Conservation (phyloP, 768 basidiomycete genomes). For the Lactarius akahatsu region DNA sequence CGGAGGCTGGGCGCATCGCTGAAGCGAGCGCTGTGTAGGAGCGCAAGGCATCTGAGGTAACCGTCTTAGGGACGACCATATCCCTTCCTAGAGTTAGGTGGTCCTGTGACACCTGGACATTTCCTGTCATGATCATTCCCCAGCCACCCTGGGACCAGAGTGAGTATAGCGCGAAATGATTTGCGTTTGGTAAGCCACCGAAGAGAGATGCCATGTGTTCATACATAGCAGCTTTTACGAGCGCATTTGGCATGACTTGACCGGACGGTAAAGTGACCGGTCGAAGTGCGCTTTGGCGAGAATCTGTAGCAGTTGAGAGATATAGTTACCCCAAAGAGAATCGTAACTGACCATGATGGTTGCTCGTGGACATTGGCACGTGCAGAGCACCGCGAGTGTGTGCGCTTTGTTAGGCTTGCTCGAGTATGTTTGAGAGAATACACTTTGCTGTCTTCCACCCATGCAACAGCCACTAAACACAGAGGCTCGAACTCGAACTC, state of each 20-base stretch:
- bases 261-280: conserved; percentile 25
- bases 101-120: conserved; percentile 61
- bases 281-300: conserved; percentile 6
- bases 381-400: conserved; percentile 3
- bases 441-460: neutral
- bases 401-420: conserved; percentile 3
- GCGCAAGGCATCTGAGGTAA: conserved; percentile 44
- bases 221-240: conserved; percentile 79
- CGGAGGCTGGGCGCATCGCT: conserved; percentile 45
- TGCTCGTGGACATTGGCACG: conserved; percentile 17
- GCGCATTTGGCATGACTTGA: conserved; percentile 21
- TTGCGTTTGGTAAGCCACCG: conserved; percentile 70
- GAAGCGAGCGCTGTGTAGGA: conserved; percentile 53
- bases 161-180: conserved; percentile 65
- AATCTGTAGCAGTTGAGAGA: neutral
- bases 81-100: conserved; percentile 77
- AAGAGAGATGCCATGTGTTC: conserved; percentile 69
- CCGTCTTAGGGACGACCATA: conserved; percentile 51
- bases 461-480: conserved; percentile 16
- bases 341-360: conserved; percentile 12
- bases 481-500: conserved; percentile 6
- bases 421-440: neutral
- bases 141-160: conserved; percentile 74
- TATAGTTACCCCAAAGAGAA: neutral
- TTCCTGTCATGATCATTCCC: conserved; percentile 90